These are phyloP conservation scores for Wickerhamomyces alni DNA, from an alignment of 805 yeast species.

Conservation along the genomic window DNA sequence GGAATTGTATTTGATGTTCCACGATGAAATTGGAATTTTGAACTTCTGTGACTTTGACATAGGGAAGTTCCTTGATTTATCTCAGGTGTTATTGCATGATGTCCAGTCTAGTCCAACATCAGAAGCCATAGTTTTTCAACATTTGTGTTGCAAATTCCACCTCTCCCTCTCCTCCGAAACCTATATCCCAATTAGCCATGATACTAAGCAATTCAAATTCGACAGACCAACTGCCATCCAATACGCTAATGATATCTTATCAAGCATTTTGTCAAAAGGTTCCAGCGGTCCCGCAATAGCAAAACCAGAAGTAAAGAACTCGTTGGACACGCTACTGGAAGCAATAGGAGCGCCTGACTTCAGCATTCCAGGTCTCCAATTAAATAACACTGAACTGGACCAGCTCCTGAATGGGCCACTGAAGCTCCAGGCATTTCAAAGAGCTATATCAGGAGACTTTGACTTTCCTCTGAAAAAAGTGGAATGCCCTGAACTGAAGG, in stretches of 20 bases:
- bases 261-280: conserved; percentile 49
- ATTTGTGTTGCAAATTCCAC: conserved; percentile 74
- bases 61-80: conserved; percentile 56
- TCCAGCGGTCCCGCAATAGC: conserved; percentile 50
- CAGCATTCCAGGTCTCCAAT: conserved; percentile 33
- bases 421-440: conserved; percentile 37
- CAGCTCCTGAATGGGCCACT: conserved; percentile 43
- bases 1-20: conserved; percentile 54
- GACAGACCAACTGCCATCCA: conserved; percentile 31
- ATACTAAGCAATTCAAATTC: conserved; percentile 35
- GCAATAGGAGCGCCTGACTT: conserved; percentile 61
- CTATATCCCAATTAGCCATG: conserved; percentile 64
- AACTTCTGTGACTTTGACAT: conserved; percentile 61
- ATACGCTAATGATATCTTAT: conserved; percentile 44
- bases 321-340: conserved; percentile 66
- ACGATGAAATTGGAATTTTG: conserved; percentile 65
- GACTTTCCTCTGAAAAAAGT: conserved; percentile 26
- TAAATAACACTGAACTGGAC: conserved; percentile 41
- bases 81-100: conserved; percentile 47
- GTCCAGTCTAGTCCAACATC: conserved; percentile 35
- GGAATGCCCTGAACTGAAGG: conserved; percentile 26
- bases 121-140: conserved; percentile 69
- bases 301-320: conserved; percentile 64
- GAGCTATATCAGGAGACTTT: conserved; percentile 47
- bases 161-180: conserved; percentile 52